These are phyloP conservation scores for Bruguiera hainesii DNA, from an alignment of 441 rosid genomes.

Conservation along the genomic window DNA sequence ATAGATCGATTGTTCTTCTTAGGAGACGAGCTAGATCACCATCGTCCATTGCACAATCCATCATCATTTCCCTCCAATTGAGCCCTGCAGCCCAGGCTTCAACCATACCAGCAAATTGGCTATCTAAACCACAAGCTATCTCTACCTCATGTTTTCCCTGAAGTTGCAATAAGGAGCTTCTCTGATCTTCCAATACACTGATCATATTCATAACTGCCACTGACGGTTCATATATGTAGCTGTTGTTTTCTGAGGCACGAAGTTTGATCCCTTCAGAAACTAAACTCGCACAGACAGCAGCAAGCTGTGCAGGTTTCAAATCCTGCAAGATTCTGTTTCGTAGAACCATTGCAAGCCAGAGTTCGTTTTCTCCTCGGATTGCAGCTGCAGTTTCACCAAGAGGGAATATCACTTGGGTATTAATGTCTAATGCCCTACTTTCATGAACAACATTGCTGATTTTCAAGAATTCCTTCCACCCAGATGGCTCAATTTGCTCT, in stretches of 20 bases:
- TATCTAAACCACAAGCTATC: conserved; percentile 66
- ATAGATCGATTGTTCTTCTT: conserved; percentile 72
- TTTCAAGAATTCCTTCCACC: conserved; percentile 91
- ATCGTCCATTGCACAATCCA: conserved; percentile 97
- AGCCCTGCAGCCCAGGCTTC: conserved; percentile 98
- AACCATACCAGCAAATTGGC: conserved; percentile 92
- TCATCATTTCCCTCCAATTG: conserved; percentile 91
- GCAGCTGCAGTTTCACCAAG: conserved; percentile 96
- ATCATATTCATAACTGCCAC: conserved; percentile 50
- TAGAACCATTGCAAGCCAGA: conserved; percentile 92
- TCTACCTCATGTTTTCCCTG: conserved; percentile 79
- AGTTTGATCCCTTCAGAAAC: conserved; percentile 92
- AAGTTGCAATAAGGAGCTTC: conserved; percentile 50
- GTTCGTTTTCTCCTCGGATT: conserved; percentile 89
- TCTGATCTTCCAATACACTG: conserved; percentile 60
- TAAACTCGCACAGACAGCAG: conserved; percentile 74
- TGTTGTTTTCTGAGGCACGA: conserved; percentile 66
- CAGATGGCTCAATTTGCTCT: conserved; percentile 87
- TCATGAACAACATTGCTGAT: conserved; percentile 87
- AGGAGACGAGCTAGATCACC: conserved; percentile 90
- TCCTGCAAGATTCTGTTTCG: conserved; percentile 60
- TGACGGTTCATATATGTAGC: conserved; percentile 72
- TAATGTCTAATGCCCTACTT: conserved; percentile 70
- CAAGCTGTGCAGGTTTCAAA: conserved; percentile 83
- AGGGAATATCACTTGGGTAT: conserved; percentile 71